A percentile compares a stretch with the other conserved stretches of the same genome.
Conservation (phyloP, 148 eudicot species). For the Salicornia ramosissima region DNA sequence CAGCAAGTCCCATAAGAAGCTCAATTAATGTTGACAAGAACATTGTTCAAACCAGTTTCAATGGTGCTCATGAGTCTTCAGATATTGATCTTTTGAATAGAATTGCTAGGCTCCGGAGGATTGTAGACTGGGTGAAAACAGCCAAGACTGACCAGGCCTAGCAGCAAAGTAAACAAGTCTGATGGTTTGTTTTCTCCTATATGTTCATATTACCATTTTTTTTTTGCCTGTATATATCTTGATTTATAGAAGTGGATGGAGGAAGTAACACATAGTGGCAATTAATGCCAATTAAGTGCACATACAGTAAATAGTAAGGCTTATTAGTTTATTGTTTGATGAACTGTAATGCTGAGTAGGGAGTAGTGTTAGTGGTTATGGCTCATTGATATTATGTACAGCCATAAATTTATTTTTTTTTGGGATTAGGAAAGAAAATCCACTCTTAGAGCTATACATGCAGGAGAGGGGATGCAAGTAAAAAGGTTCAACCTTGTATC, state of each 20-base stretch:
- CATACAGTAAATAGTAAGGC: too few species aligned
- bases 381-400: too few species aligned
- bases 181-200: background rate
- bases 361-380: too few species aligned
- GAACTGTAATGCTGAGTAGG: too few species aligned
- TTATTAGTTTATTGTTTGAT: background rate
- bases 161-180: background rate
- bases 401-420: too few species aligned
- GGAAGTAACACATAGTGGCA: background rate
- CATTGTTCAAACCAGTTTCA: background rate
- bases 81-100: constrained; percentile 9
- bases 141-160: background rate
- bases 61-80: background rate
- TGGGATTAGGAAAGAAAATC: too few species aligned
- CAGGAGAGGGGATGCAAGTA: too few species aligned
- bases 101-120: constrained; percentile 19
- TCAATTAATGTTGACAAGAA: background rate
- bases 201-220: background rate
- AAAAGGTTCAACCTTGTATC: too few species aligned
- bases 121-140: constrained; percentile 15
- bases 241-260: constrained; percentile 2
- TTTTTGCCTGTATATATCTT: constrained; percentile 1
- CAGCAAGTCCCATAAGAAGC: background rate
- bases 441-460: too few species aligned
- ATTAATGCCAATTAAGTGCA: too few species aligned